phyloP scores from a whole-genome alignment of 345 rosid genomes.

The Salix caprea region DNA sequence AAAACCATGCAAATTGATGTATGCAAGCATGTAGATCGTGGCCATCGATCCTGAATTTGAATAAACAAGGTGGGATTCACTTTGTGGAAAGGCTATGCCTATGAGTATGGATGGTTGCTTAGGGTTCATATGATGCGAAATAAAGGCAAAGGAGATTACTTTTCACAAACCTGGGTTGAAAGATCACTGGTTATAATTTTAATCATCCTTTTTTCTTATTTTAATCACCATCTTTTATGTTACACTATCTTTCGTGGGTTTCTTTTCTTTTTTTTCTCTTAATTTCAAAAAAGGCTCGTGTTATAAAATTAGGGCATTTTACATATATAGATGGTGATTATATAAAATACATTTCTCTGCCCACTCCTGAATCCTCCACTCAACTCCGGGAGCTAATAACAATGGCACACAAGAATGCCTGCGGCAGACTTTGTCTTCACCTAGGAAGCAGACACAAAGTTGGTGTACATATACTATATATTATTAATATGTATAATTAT shows the following conservation, averaged over 20 bases:
- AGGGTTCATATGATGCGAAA: slow-evolving; percentile 6
- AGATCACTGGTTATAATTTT: not conserved
- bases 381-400: not conserved
- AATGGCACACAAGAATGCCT: not conserved
- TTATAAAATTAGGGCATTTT: not conserved
- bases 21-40: not conserved
- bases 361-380: slow-evolving; percentile 11
- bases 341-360: not conserved
- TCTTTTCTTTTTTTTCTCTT: not conserved
- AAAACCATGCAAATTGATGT: not conserved
- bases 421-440: slow-evolving; percentile 15
- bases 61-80: not conserved
- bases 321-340: not conserved
- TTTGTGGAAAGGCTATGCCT: slow-evolving; percentile 10
- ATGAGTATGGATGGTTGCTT: not conserved
- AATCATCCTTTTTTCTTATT: not conserved
- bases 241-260: not conserved
- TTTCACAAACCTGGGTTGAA: not conserved
- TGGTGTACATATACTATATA: not conserved
- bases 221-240: not conserved
- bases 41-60: not conserved
- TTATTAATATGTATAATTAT: not conserved
- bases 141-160: not conserved
- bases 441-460: not conserved
- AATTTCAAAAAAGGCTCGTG: not conserved